A percentile compares a stretch with the other conserved stretches of the same genome.
These are phyloP conservation scores for Lodderomyces pseudojiufengensis DNA, from an alignment of 1,139 yeast genomes.

Conservation along the genomic window DNA sequence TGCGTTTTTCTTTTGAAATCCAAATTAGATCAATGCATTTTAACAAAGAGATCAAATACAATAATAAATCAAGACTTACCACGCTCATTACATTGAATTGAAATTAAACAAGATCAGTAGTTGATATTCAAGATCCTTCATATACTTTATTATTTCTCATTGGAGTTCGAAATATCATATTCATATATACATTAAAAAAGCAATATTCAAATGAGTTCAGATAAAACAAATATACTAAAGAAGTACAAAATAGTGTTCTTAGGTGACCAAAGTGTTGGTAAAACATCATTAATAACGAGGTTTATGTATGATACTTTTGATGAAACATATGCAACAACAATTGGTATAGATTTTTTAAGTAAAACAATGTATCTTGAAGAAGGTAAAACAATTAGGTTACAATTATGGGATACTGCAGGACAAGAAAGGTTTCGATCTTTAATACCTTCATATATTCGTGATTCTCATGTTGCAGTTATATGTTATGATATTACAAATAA, in stretches of 20 bases:
- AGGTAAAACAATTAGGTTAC: constrained; percentile 48
- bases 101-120: too few relatives aligned
- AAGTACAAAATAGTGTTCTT: constrained; percentile 88
- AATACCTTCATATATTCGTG: constrained; percentile 88
- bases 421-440: constrained; percentile 57
- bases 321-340: constrained; percentile 92
- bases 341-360: constrained; percentile 92
- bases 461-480: constrained; percentile 93
- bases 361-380: constrained; percentile 67
- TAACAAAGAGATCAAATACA: too few relatives aligned
- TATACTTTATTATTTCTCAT: too few relatives aligned
- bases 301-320: constrained; percentile 99
- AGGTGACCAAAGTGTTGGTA: constrained; percentile 98
- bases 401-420: constrained; percentile 61
- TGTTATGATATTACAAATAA: constrained; percentile 90
- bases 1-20: too few relatives aligned
- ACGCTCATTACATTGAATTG: too few relatives aligned
- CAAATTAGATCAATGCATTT: too few relatives aligned
- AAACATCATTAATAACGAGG: constrained; percentile 89
- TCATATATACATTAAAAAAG: background rate
- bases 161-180: too few relatives aligned
- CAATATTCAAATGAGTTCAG: constrained; percentile 12
- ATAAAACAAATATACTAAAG: constrained; percentile 34
- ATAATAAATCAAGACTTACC: too few relatives aligned
- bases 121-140: too few relatives aligned